A percentile compares a stretch with the other conserved stretches of the same genome.
phyloP scores from a whole-genome alignment of 352 stramenopile genomes.

The Pythium folliculosum region DNA sequence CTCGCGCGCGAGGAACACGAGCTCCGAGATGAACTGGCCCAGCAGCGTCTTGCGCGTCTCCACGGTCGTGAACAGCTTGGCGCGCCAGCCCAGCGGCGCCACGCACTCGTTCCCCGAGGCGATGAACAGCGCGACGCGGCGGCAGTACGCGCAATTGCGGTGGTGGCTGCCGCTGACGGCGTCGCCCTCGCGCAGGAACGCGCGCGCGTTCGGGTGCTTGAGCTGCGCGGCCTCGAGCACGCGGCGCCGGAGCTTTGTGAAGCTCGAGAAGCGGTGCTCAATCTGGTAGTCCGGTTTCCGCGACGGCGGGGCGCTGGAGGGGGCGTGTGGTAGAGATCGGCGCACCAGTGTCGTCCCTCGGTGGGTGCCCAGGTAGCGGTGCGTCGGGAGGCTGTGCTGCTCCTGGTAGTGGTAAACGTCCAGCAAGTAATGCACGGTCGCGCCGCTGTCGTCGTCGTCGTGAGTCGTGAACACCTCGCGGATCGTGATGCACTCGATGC shows the following conservation, averaged over 20 bases:
- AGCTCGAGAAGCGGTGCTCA: constrained; percentile 69
- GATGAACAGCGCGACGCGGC: constrained; percentile 40
- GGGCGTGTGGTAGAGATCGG: neutral
- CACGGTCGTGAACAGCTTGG: constrained; percentile 27
- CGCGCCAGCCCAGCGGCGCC: constrained; percentile 16
- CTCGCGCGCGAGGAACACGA: constrained; percentile 25
- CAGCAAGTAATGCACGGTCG: constrained; percentile 53
- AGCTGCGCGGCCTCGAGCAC: constrained; percentile 41
- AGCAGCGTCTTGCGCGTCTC: constrained; percentile 31
- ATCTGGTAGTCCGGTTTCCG: constrained; percentile 56
- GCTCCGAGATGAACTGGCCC: constrained; percentile 29
- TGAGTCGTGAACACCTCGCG: constrained; percentile 42
- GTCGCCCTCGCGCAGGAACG: constrained; percentile 11
- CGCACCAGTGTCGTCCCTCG: neutral
- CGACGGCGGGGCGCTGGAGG: constrained; percentile 3
- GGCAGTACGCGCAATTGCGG: constrained; percentile 26
- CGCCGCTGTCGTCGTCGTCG: constrained; percentile 39
- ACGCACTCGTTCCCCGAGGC: constrained; percentile 18
- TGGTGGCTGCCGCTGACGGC: constrained; percentile 12
- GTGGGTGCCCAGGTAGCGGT: constrained; percentile 7
- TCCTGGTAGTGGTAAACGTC: constrained; percentile 59
- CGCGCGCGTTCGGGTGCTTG: constrained; percentile 35
- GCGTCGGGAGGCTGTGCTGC: constrained; percentile 36
- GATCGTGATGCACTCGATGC: constrained; percentile 64
- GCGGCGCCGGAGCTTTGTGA: constrained; percentile 48